These are phyloP conservation scores for Golubevia pallescens DNA, from an alignment of 1,284 basidiomycete species.

Conservation along the genomic window DNA sequence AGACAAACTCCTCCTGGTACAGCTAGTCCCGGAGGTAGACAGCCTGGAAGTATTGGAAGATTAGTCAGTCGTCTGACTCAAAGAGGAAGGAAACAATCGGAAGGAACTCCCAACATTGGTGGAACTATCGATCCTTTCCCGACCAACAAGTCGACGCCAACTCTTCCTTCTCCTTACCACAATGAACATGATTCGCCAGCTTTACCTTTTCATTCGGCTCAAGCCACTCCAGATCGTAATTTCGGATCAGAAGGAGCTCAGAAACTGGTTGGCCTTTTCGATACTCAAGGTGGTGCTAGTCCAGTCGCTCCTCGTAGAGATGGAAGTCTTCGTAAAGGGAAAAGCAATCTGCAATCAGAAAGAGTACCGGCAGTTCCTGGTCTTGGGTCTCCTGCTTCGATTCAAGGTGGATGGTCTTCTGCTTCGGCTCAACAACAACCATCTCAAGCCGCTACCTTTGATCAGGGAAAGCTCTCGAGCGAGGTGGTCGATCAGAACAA, in stretches of 20 bases:
- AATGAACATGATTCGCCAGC: not conserved
- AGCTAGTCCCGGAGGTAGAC: not conserved
- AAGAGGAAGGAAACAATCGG: not conserved
- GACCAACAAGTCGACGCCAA: conserved; percentile 9
- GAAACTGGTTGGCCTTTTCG: conserved; percentile 9
- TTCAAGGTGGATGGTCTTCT: conserved; percentile 6
- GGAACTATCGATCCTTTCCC: conserved; percentile 32
- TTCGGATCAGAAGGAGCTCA: not conserved
- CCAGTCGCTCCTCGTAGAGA: not conserved
- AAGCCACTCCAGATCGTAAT: not conserved
- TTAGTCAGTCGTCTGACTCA: not conserved
- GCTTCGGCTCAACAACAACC: conserved; percentile 2
- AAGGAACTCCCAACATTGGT: conserved; percentile 15
- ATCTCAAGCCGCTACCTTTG: not conserved
- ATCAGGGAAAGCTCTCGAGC: no score
- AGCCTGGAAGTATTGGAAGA: not conserved
- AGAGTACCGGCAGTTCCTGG: conserved; percentile 2
- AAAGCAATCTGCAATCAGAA: conserved; percentile 1
- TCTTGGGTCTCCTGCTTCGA: conserved; percentile 13
- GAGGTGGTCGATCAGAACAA: no score
- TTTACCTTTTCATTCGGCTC: not conserved
- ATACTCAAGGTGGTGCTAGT: conserved; percentile 6
- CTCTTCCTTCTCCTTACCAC: not conserved
- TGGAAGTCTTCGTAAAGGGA: not conserved
- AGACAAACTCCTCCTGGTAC: not conserved